Conservation (phyloP, 129 eudicot species). For the Ambrosia artemisiifolia region DNA sequence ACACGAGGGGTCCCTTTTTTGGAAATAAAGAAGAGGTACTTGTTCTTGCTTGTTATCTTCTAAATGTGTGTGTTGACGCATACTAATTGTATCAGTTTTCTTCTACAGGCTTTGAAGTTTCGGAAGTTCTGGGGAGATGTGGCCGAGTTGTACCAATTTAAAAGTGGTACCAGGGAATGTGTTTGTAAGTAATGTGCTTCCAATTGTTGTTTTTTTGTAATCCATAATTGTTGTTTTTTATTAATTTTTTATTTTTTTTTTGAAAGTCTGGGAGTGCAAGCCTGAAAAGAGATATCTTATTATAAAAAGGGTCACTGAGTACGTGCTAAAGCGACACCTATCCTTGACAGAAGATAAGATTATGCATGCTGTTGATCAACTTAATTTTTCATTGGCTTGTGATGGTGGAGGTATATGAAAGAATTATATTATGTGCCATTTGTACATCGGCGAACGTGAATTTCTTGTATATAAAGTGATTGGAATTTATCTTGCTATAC, state of each 20-base stretch:
- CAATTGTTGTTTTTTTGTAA: not conserved
- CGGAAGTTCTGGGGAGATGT: constrained; percentile 87
- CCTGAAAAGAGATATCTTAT: constrained; percentile 67
- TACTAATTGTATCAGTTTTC: not conserved
- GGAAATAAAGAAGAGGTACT: constrained; percentile 77
- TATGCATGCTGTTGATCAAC: constrained; percentile 67
- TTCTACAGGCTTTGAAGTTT: constrained; percentile 54
- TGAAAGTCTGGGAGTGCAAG: constrained; percentile 76
- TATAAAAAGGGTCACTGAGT: constrained; percentile 59
- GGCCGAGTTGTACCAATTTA: constrained; percentile 58
- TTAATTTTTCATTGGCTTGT: constrained; percentile 67
- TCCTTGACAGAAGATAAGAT: constrained; percentile 55
- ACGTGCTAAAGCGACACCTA: constrained; percentile 65
- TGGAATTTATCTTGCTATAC: constrained; percentile 12
- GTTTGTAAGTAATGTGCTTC: constrained; percentile 53
- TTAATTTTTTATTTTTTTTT: not conserved
- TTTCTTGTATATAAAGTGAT: not conserved
- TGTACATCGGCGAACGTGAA: not conserved
- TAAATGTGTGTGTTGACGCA: not conserved
- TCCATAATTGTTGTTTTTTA: not conserved
- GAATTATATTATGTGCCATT: not conserved
- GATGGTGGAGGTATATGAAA: constrained; percentile 51
- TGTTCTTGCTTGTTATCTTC: constrained; percentile 13
- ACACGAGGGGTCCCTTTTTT: constrained; percentile 68
- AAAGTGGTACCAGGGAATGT: constrained; percentile 65